Conservation (phyloP, 352 stramenopile species). For the Phytophthora fragariae region DNA sequence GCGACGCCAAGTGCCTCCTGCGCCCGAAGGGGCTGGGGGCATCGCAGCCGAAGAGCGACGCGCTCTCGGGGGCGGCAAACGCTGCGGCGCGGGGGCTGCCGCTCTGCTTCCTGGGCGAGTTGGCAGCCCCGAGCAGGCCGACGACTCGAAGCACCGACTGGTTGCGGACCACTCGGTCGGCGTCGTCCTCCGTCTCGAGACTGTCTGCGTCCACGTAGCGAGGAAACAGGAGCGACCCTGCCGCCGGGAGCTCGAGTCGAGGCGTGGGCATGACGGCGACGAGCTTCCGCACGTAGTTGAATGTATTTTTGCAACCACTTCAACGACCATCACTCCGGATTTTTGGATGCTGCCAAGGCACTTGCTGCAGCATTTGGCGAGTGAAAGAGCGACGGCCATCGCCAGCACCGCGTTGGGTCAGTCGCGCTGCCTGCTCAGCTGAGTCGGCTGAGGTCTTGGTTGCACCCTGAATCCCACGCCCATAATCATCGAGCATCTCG, state of each 20-base stretch:
- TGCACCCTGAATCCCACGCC: slow-evolving; percentile 10
- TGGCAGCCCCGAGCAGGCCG: slow-evolving; percentile 20
- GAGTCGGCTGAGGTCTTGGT: slow-evolving; percentile 1
- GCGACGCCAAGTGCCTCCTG: slow-evolving; percentile 21
- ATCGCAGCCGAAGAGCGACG: slow-evolving; percentile 4
- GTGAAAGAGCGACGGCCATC: too few species aligned
- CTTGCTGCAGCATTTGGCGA: too few species aligned
- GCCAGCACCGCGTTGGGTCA: background rate
- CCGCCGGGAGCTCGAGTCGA: slow-evolving; percentile 6
- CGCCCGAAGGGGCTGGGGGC: slow-evolving; percentile 18
- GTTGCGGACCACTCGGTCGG: slow-evolving; percentile 12
- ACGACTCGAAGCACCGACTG: slow-evolving; percentile 28
- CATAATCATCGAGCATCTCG: background rate
- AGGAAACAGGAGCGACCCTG: slow-evolving; percentile 23
- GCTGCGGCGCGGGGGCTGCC: slow-evolving; percentile 17
- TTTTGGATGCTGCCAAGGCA: background rate
- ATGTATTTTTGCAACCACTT: slow-evolving; percentile 9
- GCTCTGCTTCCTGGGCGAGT: slow-evolving; percentile 17
- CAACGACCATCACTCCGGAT: slow-evolving; percentile 31
- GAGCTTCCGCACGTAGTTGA: background rate
- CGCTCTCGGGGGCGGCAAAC: slow-evolving; percentile 11
- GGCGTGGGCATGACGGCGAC: slow-evolving; percentile 15
- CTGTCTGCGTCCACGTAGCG: slow-evolving; percentile 40
- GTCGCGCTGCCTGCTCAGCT: too few species aligned
- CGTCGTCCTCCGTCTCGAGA: slow-evolving; percentile 17